Evolutionary conservation across 139 green algal genomes (phyloP), one percentile per base, ranked within the genome.

Genomic region (Yamagishiella unicocca): DNA sequence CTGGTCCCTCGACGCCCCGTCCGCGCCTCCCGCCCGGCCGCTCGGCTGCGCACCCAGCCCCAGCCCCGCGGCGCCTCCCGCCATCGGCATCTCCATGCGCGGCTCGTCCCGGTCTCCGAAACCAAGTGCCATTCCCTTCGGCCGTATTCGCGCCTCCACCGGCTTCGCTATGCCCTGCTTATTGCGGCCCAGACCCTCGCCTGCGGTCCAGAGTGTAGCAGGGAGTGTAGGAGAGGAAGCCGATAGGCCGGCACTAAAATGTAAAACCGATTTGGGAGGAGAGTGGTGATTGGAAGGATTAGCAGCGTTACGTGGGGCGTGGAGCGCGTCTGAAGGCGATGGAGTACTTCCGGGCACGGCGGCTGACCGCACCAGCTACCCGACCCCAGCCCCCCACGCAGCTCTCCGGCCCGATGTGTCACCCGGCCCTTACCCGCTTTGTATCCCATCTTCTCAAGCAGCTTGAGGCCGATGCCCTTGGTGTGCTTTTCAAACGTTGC

Each of bases 371-470:
- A n/a, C n/a, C n/a, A n/a, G n/a, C n/a, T n/a, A n/a, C n/a, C n/a
- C n/a, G n/a, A n/a, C n/a, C n/a, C n/a, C n/a, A n/a, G n/a, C n/a
- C n/a, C n/a, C n/a, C n/a, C n/a, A n/a, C n/a, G n/a, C n/a, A n/a
- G n/a, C n/a, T n/a, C n/a, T n/a, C n/a, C n/a, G n/a, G n/a, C n/a
- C n/a, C n/a, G n/a, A n/a, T n/a, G n/a, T n/a, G n/a, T n/a, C n/a
- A n/a, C n/a, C n/a, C n/a, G n/a, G n/a, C n/a, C n/a, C n/a, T n/a
- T 94, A 21, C 96, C 97, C 33, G 94, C 76, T 81, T 93, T 93
- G 87, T 95, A 99, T 25, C 97, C 97, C 97, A 99, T 99, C 92
- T 98, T 98, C 78, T 94, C 87, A 38, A 99, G 91, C 87, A 99
- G 93, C 94, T 98, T 99, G 43, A 93, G 84, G 4, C 97, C 97